A percentile compares a stretch with the other conserved stretches of the same genome.
These are phyloP conservation scores for Cordyceps pruinosa DNA, from an alignment of 2,329 filamentous ascomycete species.

Conservation along the genomic window DNA sequence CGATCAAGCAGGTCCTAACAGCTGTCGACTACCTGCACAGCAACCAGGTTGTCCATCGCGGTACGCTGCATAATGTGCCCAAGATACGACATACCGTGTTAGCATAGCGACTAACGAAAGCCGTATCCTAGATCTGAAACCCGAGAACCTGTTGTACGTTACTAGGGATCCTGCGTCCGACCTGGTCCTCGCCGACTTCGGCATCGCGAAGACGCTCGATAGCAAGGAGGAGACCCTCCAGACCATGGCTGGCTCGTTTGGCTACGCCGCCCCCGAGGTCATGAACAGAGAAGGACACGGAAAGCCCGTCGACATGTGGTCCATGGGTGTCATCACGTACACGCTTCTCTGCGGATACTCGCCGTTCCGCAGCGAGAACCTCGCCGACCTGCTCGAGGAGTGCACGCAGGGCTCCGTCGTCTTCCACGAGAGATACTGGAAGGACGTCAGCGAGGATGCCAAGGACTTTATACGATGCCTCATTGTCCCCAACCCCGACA, in stretches of 20 bases:
- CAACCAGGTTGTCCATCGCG: slow-evolving; percentile 93
- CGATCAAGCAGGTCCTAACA: slow-evolving; percentile 86
- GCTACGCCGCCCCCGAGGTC: slow-evolving; percentile 94
- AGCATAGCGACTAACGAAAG: neutral
- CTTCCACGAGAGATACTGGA: slow-evolving; percentile 98
- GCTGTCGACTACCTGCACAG: slow-evolving; percentile 92
- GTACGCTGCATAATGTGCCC: slow-evolving; percentile 36
- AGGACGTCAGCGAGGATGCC: slow-evolving; percentile 88
- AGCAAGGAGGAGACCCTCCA: slow-evolving; percentile 85
- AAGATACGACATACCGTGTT: neutral
- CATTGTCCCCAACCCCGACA: slow-evolving; percentile 69
- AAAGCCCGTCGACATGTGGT: slow-evolving; percentile 99
- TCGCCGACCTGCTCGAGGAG: slow-evolving; percentile 90
- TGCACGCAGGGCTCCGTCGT: slow-evolving; percentile 77
- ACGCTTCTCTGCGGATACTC: slow-evolving; percentile 97
- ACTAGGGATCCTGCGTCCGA: slow-evolving; percentile 71
- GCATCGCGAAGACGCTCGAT: slow-evolving; percentile 97
- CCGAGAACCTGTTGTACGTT: slow-evolving; percentile 93
- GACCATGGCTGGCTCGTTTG: slow-evolving; percentile 97
- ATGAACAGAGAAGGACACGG: slow-evolving; percentile 98
- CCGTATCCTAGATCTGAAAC: slow-evolving; percentile 86
- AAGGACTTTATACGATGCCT: slow-evolving; percentile 88
- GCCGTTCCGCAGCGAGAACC: slow-evolving; percentile 90
- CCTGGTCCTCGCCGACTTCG: slow-evolving; percentile 92
- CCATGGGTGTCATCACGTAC: slow-evolving; percentile 96